Evolutionary conservation across 2,329 filamentous ascomycete species (phyloP), one percentile per base, ranked within the genome.

Genomic region (Epicoccum sorghinum): DNA sequence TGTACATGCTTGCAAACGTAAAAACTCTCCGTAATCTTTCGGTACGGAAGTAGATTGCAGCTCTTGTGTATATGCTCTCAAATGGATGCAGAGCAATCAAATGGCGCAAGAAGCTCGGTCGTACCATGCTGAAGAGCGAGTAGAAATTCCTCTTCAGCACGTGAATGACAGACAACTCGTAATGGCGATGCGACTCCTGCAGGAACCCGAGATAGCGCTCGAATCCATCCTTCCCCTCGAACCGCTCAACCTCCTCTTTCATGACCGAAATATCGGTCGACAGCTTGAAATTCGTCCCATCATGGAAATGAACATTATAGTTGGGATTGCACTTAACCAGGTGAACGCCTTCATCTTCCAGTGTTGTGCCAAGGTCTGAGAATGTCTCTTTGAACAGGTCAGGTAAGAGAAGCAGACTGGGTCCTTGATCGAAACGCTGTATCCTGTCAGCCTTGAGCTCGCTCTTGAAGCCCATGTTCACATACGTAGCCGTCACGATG

Each of bases 1-100:
- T 89, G 67, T 92, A 91, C 89, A 91, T 92, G 63, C 86, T 90
- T 22, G 85, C 88, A 72, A 91, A 91, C 0, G 89, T 91, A 60
- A 91, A 91, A 0, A 89, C 88, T 24, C 88, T 77, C 56, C 89
- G 78, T 64, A 91, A 67, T 52, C 88, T 78, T 67, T 91, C 88
- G 0, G 86, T 87, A 78, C 79, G 82, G 71, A 91, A 91, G 65
- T 91, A 91, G 57, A 80, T 81, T 24, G 82, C 78, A 3, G 87
- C 85, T 25, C 89, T 76, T 6, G 78, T 78, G 77, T 87, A 91
- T 13, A 90, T 88, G 62, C 82, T 87, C 70, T 90, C 86, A 58
- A 91, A 86, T 0, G 87, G 88, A 76, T 90, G 89, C 51, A 91
- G 70, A 9, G 77, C 76, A 14, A 89, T 67, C 14, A 90, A 69